These are phyloP conservation scores for Kwoniella sp. DNA, from an alignment of 768 basidiomycete genomes.

Conservation along the genomic window DNA sequence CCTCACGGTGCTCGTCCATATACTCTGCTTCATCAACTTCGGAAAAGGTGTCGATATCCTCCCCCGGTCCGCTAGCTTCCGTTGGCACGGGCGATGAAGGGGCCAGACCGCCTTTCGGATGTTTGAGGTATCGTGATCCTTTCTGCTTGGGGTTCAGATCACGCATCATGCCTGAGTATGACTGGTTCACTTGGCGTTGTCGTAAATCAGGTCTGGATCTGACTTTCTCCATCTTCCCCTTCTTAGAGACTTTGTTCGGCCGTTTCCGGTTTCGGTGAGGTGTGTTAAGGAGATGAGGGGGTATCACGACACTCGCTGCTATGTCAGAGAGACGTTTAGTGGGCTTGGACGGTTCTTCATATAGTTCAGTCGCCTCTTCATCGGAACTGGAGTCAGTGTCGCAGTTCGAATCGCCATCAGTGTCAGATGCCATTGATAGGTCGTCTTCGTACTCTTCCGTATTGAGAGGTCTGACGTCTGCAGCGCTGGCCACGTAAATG, in stretches of 20 bases:
- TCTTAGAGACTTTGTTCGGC: background rate
- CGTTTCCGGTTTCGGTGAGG: background rate
- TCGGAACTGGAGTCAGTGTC: no score
- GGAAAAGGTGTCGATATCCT: background rate
- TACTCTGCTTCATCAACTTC: background rate
- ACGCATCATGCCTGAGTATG: background rate
- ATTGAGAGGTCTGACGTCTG: background rate
- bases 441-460: background rate
- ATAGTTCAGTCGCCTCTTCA: background rate
- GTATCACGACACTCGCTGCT: background rate
- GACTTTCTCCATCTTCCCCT: background rate
- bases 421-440: background rate
- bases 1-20: background rate
- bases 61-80: background rate
- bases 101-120: background rate
- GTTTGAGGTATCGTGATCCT: background rate
- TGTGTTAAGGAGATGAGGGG: background rate
- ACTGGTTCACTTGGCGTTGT: background rate
- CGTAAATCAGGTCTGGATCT: background rate
- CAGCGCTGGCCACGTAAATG: background rate
- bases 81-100: background rate
- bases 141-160: background rate
- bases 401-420: no score
- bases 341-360: background rate
- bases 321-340: background rate